Conservation (phyloP, 768 basidiomycete genomes). For the Amanita pseudoporphyria region DNA sequence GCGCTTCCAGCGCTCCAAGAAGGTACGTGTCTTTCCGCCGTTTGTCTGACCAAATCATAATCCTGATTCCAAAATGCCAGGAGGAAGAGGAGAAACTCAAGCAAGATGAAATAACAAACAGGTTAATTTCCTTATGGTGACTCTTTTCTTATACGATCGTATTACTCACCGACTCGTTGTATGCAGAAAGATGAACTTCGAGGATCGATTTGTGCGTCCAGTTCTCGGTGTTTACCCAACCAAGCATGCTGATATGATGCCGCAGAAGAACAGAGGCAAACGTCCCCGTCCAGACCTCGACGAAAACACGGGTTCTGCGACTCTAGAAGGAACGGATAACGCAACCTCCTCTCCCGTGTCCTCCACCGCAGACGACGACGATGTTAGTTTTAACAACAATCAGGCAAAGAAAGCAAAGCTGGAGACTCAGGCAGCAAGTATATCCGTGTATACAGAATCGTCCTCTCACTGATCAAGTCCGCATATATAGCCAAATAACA, state of each 20-base stretch:
- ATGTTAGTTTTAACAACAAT: neutral
- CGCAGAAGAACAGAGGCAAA: conserved; percentile 51
- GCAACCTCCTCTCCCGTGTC: neutral
- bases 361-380: neutral
- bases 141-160: neutral
- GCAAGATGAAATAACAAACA: conserved; percentile 38
- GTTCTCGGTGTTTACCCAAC: neutral
- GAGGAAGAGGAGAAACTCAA: conserved; percentile 53
- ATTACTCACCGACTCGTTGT: conserved; percentile 6
- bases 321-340: neutral
- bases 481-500: conserved; percentile 17
- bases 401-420: conserved; percentile 1
- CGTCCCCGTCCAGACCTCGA: conserved; percentile 35
- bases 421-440: neutral
- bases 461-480: neutral
- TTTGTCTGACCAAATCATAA: neutral
- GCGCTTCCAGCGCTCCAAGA: conserved; percentile 47
- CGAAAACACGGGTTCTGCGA: conserved; percentile 15
- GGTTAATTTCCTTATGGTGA: conserved; percentile 23
- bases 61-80: conserved; percentile 19
- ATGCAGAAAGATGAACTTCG: conserved; percentile 49
- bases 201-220: conserved; percentile 48
- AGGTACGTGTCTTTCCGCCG: conserved; percentile 25
- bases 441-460: neutral
- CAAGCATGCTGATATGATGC: neutral